Evolutionary conservation across 352 stramenopile species (phyloP), one percentile per base, ranked within the genome.

Genomic region (Globisporangium nunn): DNA sequence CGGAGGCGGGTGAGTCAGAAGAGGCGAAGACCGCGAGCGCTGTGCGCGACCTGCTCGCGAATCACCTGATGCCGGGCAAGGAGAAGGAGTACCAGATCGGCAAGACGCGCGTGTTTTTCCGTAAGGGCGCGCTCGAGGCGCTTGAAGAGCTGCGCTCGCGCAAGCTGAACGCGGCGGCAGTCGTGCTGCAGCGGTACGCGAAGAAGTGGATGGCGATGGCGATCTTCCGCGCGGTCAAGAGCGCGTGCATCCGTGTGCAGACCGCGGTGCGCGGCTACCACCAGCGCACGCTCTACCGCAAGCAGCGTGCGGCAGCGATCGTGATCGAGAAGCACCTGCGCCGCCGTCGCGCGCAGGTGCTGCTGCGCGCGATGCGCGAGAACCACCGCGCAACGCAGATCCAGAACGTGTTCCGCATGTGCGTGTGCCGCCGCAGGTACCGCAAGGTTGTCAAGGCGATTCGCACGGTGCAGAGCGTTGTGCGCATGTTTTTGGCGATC

Each of bases 351-450:
- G 84, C 84, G 0, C 75, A 75, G 67, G 67, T 83, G 40, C 52
- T 90, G 51, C 64, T 94, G 2, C 50, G 78, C 17, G 46, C 58
- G 4, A 85, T 87, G 68, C 81, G 80, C 15, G 66, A 86, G 47
- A 63, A 86, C 56, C 76, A 86, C 58, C 77, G 77, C 49, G 84
- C 81, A 18, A 91, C 80, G 17, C 72, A 90, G 66, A 92, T 94
- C 61, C 84, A 94, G 61, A 89, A 85, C 57, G 59, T 88, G 1
- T 90, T 82, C 75, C 89, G 89, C 69, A 92, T 92, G 84, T 74
- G 85, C 57, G 63, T 90, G 49, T 76, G 72, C 39, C 74, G 74
- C 41, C 61, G 61, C 52, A 70, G 78, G 63, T 94, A 94, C 67
- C 50, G 69, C 37, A 81, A 78, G 54, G 74, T 89, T 18, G 66